These are phyloP conservation scores for Vickermania ingenoplastis DNA, from an alignment of 208 protist species.

Conservation along the genomic window DNA sequence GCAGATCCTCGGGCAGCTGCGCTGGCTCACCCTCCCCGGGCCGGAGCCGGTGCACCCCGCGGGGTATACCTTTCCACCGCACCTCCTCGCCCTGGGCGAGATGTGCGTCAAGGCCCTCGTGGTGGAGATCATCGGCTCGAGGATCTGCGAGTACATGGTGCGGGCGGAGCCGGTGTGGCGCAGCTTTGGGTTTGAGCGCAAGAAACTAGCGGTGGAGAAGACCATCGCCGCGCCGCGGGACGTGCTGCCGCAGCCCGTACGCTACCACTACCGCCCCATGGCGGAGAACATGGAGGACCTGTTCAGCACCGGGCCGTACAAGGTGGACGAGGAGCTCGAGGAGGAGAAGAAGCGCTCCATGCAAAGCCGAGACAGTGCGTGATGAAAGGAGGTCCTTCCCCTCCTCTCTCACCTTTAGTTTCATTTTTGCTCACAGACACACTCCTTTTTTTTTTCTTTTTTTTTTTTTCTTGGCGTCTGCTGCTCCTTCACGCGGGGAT, in stretches of 20 bases:
- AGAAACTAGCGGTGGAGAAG: slow-evolving; percentile 25
- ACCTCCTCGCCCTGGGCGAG: slow-evolving; percentile 73
- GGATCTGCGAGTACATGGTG: slow-evolving; percentile 86
- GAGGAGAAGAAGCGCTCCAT: slow-evolving; percentile 12
- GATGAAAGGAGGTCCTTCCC: neutral
- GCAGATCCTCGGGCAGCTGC: slow-evolving; percentile 78
- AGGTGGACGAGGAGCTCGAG: slow-evolving; percentile 16
- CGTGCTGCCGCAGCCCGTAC: slow-evolving; percentile 45
- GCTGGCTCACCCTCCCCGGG: slow-evolving; percentile 67
- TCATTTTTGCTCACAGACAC: neutral
- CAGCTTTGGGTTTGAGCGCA: slow-evolving; percentile 70
- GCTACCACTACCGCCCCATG: slow-evolving; percentile 62
- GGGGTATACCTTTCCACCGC: slow-evolving; percentile 65
- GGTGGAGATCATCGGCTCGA: slow-evolving; percentile 65
- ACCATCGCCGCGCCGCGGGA: slow-evolving; percentile 25
- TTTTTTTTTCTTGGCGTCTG: neutral
- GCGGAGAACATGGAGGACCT: slow-evolving; percentile 49
- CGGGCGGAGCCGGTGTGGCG: slow-evolving; percentile 84
- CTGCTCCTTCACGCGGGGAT: neutral
- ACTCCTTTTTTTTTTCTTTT: neutral
- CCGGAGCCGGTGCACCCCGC: slow-evolving; percentile 54
- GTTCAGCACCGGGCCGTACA: slow-evolving; percentile 20
- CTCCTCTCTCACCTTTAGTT: neutral
- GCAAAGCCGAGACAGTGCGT: too few relatives aligned
- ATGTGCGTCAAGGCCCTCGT: slow-evolving; percentile 71